phyloP scores from a whole-genome alignment of 768 basidiomycete genomes.

The Kwoniella bestiolae region DNA sequence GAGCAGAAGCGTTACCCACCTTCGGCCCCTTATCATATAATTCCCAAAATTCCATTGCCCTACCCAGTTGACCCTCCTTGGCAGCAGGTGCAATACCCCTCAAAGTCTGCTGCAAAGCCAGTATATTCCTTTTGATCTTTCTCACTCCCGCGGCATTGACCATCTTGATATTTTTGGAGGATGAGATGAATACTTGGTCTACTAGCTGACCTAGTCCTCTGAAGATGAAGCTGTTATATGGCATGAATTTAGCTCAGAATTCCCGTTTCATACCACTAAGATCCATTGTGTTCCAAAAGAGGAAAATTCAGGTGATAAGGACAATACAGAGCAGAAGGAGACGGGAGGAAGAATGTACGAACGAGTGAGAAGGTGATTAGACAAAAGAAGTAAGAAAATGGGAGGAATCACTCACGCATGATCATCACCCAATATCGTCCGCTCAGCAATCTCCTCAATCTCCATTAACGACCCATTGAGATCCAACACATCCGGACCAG shows the following conservation, averaged over 20 bases:
- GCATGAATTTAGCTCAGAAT: too few relatives aligned
- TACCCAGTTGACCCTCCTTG: constrained; percentile 71
- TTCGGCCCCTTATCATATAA: constrained; percentile 75
- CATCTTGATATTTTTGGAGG: constrained; percentile 68
- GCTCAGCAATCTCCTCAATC: constrained; percentile 71
- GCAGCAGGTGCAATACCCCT: constrained; percentile 69
- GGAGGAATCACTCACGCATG: constrained; percentile 69
- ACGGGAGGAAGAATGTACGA: background rate
- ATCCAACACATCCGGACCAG: constrained; percentile 85
- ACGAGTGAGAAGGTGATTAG: background rate
- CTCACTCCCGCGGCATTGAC: constrained; percentile 77
- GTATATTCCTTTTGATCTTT: constrained; percentile 85
- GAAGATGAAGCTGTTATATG: constrained; percentile 78
- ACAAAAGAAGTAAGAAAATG: too few relatives aligned
- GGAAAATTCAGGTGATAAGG: too few relatives aligned
- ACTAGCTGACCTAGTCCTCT: constrained; percentile 81
- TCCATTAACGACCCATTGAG: constrained; percentile 78
- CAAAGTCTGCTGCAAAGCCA: constrained; percentile 88
- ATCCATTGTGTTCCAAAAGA: too few relatives aligned
- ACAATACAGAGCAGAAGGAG: background rate
- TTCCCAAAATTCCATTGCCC: constrained; percentile 78
- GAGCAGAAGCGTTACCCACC: too few relatives aligned
- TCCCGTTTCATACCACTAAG: too few relatives aligned
- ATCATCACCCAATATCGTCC: constrained; percentile 68
- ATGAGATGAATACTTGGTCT: constrained; percentile 75